phyloP scores from a whole-genome alignment of 805 yeast species.

The Cyberlindnera japonica region DNA sequence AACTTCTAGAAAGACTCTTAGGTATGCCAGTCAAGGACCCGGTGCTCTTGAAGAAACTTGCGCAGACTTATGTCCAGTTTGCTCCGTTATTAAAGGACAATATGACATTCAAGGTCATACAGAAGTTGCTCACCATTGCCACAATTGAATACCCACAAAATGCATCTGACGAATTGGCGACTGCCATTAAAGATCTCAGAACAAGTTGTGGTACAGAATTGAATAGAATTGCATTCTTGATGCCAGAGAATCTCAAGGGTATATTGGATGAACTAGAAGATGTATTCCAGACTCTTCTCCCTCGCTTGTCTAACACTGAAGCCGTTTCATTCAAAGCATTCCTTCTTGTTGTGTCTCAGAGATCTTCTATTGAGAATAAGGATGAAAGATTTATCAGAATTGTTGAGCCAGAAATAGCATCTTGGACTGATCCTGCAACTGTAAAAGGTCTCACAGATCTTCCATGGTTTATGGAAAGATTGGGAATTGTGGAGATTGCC shows the following conservation, averaged over 20 bases:
- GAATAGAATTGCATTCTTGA: slow-evolving; percentile 87
- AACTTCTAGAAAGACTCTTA: slow-evolving; percentile 68
- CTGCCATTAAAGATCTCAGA: slow-evolving; percentile 79
- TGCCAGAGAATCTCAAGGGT: slow-evolving; percentile 84
- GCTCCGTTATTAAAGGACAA: slow-evolving; percentile 84
- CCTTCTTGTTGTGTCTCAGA: slow-evolving; percentile 82
- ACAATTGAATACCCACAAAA: slow-evolving; percentile 74
- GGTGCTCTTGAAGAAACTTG: slow-evolving; percentile 72
- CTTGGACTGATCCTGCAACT: slow-evolving; percentile 92
- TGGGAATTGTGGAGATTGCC: slow-evolving; percentile 92
- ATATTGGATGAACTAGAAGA: slow-evolving; percentile 79
- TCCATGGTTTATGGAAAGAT: slow-evolving; percentile 97
- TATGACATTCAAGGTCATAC: slow-evolving; percentile 80
- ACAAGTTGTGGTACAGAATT: slow-evolving; percentile 93
- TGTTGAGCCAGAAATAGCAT: slow-evolving; percentile 87
- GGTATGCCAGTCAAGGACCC: slow-evolving; percentile 79
- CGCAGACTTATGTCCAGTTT: slow-evolving; percentile 91
- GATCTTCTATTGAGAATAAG: slow-evolving; percentile 71
- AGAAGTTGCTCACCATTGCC: slow-evolving; percentile 77
- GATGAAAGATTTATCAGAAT: slow-evolving; percentile 76
- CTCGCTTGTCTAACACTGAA: slow-evolving; percentile 83
- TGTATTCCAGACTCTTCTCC: slow-evolving; percentile 69
- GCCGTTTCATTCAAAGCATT: slow-evolving; percentile 92
- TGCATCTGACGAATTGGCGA: slow-evolving; percentile 69
- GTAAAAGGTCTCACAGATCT: slow-evolving; percentile 85